Conservation (phyloP, 192 early-diverging fungal species). For the Linnemannia hyalina region DNA sequence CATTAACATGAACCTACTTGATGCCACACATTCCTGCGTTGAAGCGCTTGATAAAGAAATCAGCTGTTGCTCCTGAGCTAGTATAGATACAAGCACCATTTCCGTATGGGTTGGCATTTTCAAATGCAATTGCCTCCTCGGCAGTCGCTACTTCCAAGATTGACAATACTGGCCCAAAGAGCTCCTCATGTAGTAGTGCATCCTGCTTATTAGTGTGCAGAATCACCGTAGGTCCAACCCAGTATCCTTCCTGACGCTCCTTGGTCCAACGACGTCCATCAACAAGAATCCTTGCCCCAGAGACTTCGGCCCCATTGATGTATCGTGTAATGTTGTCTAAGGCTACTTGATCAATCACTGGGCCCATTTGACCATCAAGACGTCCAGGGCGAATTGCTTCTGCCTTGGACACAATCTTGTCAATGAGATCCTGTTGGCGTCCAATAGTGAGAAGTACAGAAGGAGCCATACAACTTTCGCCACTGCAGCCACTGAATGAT, state of each 20-base stretch:
- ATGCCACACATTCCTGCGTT: constrained; percentile 85
- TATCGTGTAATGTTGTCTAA: constrained; percentile 72
- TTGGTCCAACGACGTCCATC: constrained; percentile 72
- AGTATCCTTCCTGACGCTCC: constrained; percentile 66
- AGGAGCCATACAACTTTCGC: constrained; percentile 85
- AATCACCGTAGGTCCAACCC: constrained; percentile 82
- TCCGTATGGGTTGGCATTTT: constrained; percentile 78
- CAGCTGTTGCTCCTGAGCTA: constrained; percentile 70
- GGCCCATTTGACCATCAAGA: constrained; percentile 71
- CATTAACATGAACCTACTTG: constrained; percentile 58
- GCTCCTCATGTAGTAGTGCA: constrained; percentile 78
- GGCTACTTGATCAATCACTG: constrained; percentile 80
- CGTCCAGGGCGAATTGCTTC: constrained; percentile 66
- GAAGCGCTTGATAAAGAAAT: constrained; percentile 77
- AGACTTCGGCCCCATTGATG: constrained; percentile 65
- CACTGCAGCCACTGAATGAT: constrained; percentile 82
- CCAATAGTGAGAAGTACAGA: constrained; percentile 80
- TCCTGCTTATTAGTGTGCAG: constrained; percentile 69
- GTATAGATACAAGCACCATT: constrained; percentile 84
- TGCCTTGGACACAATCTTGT: constrained; percentile 72
- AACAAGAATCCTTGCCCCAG: constrained; percentile 74
- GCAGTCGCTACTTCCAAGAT: constrained; percentile 66
- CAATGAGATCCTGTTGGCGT: constrained; percentile 73
- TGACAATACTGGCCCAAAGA: constrained; percentile 86
- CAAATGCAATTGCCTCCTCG: constrained; percentile 80